phyloP scores from a whole-genome alignment of 2,329 filamentous ascomycete species.

The Ceratocystis albifundus region DNA sequence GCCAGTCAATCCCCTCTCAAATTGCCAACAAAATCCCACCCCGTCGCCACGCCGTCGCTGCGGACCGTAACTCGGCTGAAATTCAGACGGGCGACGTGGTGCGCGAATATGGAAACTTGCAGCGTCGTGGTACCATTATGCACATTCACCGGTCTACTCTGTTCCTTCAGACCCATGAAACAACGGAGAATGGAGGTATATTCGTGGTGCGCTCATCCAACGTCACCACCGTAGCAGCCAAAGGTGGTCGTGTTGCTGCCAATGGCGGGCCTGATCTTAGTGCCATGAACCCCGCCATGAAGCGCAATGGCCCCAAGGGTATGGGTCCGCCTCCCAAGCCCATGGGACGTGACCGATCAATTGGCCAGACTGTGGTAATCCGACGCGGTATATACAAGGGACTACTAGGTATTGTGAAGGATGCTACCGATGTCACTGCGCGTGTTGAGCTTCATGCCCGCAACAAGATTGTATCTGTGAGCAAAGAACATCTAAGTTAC shows the following conservation, averaged over 20 bases:
- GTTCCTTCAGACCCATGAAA: slow-evolving; percentile 75
- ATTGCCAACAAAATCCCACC: slow-evolving; percentile 80
- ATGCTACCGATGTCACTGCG: slow-evolving; percentile 74
- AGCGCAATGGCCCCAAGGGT: slow-evolving; percentile 46
- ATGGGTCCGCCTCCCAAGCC: slow-evolving; percentile 59
- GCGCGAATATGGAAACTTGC: slow-evolving; percentile 77
- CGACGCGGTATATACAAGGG: slow-evolving; percentile 84
- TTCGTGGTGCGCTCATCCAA: slow-evolving; percentile 79
- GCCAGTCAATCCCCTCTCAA: slow-evolving; percentile 77
- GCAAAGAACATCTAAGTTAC: slow-evolving; percentile 69
- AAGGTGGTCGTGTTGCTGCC: slow-evolving; percentile 64
- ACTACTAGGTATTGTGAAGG: slow-evolving; percentile 86
- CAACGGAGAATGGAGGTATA: slow-evolving; percentile 76
- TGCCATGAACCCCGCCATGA: slow-evolving; percentile 84
- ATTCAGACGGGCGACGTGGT: slow-evolving; percentile 86
- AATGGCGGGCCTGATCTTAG: slow-evolving; percentile 63
- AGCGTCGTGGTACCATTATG: slow-evolving; percentile 75
- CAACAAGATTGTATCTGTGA: slow-evolving; percentile 77
- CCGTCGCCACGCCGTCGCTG: slow-evolving; percentile 75
- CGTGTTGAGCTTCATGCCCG: slow-evolving; percentile 91
- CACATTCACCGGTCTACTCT: slow-evolving; percentile 90
- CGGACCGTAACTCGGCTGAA: slow-evolving; percentile 85
- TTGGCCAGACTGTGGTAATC: slow-evolving; percentile 86
- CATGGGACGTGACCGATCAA: slow-evolving; percentile 68
- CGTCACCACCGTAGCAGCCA: slow-evolving; percentile 84